Base-by-base conservation (phyloP, 805 yeast species). In the Alloascoidea africana region DNA sequence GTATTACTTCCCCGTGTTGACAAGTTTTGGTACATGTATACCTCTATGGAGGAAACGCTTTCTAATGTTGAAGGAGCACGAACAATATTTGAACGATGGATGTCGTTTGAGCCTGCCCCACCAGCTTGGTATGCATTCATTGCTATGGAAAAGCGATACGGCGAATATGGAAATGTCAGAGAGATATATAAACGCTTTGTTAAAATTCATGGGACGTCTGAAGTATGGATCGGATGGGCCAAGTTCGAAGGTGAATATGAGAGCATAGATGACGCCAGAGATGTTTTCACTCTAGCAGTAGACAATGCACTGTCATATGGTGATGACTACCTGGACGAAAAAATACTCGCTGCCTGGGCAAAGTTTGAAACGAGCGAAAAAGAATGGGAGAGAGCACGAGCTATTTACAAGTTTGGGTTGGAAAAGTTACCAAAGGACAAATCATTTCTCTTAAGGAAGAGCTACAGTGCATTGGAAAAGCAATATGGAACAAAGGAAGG, bases 1-100 rank as follows among this genome's bases (percentile, higher is more conserved):
- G 67, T 74, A 2, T 54, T 73, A 0, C 59, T 87, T 17, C 97
- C 97, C 0, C 62, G 83, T 17, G 75, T 79, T 3, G 87, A 80
- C 47, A 87, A 87, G 52, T 58, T 89, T 15, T 89, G 97, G 96
- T 82, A 71, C 51, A 66, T 75, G 42, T 86, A 84, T 49, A 76
- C 82, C 4, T 76, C 79, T 35, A 68, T 87, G 14, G 96, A 86
- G 54, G 96, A 86, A 55, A 67, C 80, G 0, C 56, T 85, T 17
- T 76, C 74, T 32, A 74, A 84, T 49, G 58, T 71, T 32, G 52
- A 60, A 3, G 76, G 77, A 4, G 78, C 78, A 2, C 57, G 94
- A 37, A 54, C 57, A 11, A 63, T 89, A 4, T 87, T 78, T 55
- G 74, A 76, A 41, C 65, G 79, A 40, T 89, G 98, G 98, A 59